phyloP scores from a whole-genome alignment of 768 basidiomycete genomes.

The Austroboletus eburneus region DNA sequence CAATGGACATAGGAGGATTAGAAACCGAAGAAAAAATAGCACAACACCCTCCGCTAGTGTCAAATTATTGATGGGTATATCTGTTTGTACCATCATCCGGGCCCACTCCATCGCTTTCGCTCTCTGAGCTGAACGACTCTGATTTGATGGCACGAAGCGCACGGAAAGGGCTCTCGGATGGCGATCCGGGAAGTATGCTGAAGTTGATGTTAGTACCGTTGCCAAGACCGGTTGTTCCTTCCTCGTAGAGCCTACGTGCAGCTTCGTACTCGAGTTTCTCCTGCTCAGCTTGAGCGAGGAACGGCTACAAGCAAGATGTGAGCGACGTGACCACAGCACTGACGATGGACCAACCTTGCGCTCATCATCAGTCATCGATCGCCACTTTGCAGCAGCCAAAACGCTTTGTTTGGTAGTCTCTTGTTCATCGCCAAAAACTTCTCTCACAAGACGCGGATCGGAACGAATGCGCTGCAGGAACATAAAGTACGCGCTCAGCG shows the following conservation, averaged over 20 bases:
- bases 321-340: conserved; percentile 7
- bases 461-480: conserved; percentile 89
- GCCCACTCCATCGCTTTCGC: conserved; percentile 61
- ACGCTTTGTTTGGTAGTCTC: conserved; percentile 96
- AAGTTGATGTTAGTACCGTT: conserved; percentile 76
- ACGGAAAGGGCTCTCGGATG: conserved; percentile 42
- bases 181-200: conserved; percentile 70
- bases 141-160: conserved; percentile 47
- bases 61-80: conserved; percentile 33
- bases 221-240: conserved; percentile 63
- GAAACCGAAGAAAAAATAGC: conserved; percentile 29
- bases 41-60: conserved; percentile 8
- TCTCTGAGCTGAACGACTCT: conserved; percentile 62
- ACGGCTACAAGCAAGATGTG: conserved; percentile 54
- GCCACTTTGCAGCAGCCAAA: conserved; percentile 89
- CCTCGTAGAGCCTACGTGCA: conserved; percentile 82
- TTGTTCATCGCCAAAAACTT: conserved; percentile 84
- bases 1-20: conserved; percentile 24
- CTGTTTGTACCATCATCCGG: conserved; percentile 46
- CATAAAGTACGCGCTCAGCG: conserved; percentile 92
- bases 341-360: conserved; percentile 60
- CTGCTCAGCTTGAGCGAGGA: conserved; percentile 88
- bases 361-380: conserved; percentile 89
- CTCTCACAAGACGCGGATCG: conserved; percentile 65
- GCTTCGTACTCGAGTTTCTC: conserved; percentile 94